Conservation (phyloP, 257 asterid genomes). For the Jacaranda copaia region DNA sequence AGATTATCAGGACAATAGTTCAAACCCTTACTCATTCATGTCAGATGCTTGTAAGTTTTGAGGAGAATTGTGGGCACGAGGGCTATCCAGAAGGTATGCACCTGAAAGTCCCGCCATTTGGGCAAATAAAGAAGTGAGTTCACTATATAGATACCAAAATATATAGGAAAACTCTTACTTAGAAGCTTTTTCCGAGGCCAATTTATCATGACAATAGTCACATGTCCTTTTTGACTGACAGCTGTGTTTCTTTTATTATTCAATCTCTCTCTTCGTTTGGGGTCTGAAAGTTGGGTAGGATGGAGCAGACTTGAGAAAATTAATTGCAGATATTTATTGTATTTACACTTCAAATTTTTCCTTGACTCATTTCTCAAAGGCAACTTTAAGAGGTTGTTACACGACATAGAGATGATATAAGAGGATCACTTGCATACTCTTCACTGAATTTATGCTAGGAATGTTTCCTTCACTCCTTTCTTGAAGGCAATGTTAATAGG, state of each 20-base stretch:
- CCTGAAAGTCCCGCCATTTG: constrained; percentile 55
- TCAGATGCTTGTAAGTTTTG: constrained; percentile 71
- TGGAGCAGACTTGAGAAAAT: neutral
- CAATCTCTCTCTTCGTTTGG: neutral
- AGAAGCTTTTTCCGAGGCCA: constrained; percentile 14
- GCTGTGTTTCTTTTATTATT: neutral
- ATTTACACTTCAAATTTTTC: neutral
- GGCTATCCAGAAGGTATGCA: constrained; percentile 70
- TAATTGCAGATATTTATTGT: neutral
- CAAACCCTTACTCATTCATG: constrained; percentile 69
- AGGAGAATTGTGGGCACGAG: constrained; percentile 59
- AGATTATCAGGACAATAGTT: constrained; percentile 10
- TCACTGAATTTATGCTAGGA: neutral
- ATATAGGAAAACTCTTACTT: neutral
- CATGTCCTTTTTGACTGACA: constrained; percentile 20
- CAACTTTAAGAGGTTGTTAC: neutral
- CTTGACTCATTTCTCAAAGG: neutral
- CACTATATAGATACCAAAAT: constrained; percentile 5
- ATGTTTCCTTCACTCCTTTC: neutral
- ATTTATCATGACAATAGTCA: constrained; percentile 11
- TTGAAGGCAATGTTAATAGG: neutral
- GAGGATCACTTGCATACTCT: constrained; percentile 18
- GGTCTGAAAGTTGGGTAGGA: neutral
- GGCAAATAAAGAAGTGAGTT: constrained; percentile 35
- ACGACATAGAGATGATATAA: neutral